These are phyloP conservation scores for Pythium volutum DNA, from an alignment of 352 stramenopile genomes.

Conservation along the genomic window DNA sequence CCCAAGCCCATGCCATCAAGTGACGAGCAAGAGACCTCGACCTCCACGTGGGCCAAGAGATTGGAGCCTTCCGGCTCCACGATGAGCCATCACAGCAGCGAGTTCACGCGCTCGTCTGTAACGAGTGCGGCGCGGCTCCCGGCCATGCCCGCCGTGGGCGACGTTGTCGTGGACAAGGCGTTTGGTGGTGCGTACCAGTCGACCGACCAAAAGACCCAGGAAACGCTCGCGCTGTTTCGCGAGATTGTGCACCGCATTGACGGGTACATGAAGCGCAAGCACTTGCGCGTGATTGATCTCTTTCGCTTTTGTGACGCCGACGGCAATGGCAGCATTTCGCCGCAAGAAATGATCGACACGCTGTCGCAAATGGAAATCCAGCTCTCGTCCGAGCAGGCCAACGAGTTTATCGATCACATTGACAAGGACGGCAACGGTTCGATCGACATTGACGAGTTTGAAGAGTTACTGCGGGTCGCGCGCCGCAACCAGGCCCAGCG, in stretches of 20 bases:
- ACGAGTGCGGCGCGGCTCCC: neutral
- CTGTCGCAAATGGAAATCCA: conserved; percentile 85
- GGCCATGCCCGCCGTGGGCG: conserved; percentile 5
- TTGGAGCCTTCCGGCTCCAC: neutral
- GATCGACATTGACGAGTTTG: conserved; percentile 86
- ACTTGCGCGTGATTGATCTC: conserved; percentile 77
- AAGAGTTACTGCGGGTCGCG: conserved; percentile 72
- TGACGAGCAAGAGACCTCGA: neutral
- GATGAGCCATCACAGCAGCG: conserved; percentile 5
- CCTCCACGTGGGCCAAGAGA: neutral
- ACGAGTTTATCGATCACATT: conserved; percentile 73
- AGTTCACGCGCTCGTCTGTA: neutral
- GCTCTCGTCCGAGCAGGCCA: conserved; percentile 54
- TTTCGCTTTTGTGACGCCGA: conserved; percentile 86
- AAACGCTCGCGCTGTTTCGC: conserved; percentile 68
- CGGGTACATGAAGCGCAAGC: conserved; percentile 83
- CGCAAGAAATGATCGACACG: conserved; percentile 79
- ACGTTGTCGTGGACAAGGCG: conserved; percentile 29
- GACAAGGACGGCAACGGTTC: conserved; percentile 82
- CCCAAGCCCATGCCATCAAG: conserved; percentile 1
- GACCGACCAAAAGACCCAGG: conserved; percentile 58
- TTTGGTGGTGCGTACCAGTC: conserved; percentile 64
- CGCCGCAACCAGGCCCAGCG: conserved; percentile 67
- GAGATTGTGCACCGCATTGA: conserved; percentile 81
- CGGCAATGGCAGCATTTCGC: conserved; percentile 73